Evolutionary conservation across 176 grass and related monocot genomes (phyloP), one percentile per base, ranked within the genome.

Genomic region (Areca catechu): DNA sequence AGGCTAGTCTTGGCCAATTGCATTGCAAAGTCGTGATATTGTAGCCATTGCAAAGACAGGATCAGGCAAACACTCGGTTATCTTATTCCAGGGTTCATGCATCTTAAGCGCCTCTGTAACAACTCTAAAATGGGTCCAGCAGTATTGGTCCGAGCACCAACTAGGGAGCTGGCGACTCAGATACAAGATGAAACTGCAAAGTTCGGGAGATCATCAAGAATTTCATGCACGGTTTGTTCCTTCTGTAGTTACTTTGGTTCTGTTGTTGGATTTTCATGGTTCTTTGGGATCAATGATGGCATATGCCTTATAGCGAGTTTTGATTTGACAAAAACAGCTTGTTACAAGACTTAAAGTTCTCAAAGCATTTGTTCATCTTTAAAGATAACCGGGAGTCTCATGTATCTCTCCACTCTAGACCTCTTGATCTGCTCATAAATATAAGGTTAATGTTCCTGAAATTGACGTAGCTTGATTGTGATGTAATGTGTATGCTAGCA

Each of bases 11-110:
- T 98, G 93, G 93, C 93, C 93, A 70, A 82, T 98, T 75, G 87
- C 84, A 59, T 84, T 98, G 54, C 83, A 88, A 64, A 69, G 65
- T 79, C 88, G 75, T 77, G 93, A 98, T 80, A 83, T 98, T 64
- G 87, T 98, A 67, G 93, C 93, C 57, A 90, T 92, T 67, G 93
- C 93, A 15, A 98, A 98, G 73, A 98, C 93, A 4, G 93, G 93
- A 59, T 98, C 93, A 53, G 93, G 93, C 24, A 98, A 98, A 98
- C 93, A 57, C 71, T 98, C 20, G 93, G 87, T 7, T 98, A 98
- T 79, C 76, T 98, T 53, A 75, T 98, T 68, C 93, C 93, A 65
- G 93, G 93, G 76, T 98, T 98, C 62, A 77, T 98, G 62, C 81
- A 84, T 72, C 80, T 98, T 71, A 91, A 98, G 49, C 80, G 76